Evolutionary conservation across 306 rosid species (phyloP).

Genomic region (Castanea mollissima): DNA sequence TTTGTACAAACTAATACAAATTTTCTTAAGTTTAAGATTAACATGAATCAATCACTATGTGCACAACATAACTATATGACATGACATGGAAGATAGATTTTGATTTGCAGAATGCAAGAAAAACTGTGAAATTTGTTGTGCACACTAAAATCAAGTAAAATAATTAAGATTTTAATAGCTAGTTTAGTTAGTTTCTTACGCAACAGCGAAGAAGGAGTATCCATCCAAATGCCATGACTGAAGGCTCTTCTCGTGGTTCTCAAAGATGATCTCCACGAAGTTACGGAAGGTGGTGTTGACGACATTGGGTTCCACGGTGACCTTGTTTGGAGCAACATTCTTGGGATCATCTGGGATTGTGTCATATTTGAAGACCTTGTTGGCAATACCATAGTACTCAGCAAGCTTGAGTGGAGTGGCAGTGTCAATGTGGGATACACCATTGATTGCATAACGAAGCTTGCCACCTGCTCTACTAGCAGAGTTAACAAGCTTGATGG

Average conservation of each 20-base stretch:
- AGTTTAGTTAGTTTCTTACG: conserved; percentile 41
- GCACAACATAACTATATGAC: too few species aligned
- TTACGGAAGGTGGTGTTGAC: conserved; percentile 32
- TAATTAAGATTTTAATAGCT: too few species aligned
- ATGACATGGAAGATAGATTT: too few species aligned
- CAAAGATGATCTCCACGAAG: conserved; percentile 72
- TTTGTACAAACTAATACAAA: too few species aligned
- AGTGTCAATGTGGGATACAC: conserved; percentile 55
- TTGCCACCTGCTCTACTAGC: conserved; percentile 39
- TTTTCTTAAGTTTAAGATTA: too few species aligned
- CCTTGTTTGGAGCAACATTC: background rate
- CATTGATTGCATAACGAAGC: conserved; percentile 70
- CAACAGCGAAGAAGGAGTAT: conserved; percentile 61
- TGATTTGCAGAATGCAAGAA: too few species aligned
- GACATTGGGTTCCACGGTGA: conserved; percentile 37
- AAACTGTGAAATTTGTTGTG: too few species aligned
- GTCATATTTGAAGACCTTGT: conserved; percentile 56
- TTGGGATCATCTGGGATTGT: conserved; percentile 30
- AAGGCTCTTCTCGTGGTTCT: conserved; percentile 70
- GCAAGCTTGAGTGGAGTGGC: conserved; percentile 79
- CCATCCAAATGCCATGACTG: conserved; percentile 72
- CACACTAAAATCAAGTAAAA: too few species aligned
- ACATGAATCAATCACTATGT: too few species aligned
- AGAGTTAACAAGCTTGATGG: conserved; percentile 58
- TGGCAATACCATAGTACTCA: conserved; percentile 40